A percentile compares a stretch with the other conserved stretches of the same genome.
These are phyloP conservation scores for Tolypocladium album DNA, from an alignment of 2,329 filamentous ascomycete genomes.

Conservation along the genomic window DNA sequence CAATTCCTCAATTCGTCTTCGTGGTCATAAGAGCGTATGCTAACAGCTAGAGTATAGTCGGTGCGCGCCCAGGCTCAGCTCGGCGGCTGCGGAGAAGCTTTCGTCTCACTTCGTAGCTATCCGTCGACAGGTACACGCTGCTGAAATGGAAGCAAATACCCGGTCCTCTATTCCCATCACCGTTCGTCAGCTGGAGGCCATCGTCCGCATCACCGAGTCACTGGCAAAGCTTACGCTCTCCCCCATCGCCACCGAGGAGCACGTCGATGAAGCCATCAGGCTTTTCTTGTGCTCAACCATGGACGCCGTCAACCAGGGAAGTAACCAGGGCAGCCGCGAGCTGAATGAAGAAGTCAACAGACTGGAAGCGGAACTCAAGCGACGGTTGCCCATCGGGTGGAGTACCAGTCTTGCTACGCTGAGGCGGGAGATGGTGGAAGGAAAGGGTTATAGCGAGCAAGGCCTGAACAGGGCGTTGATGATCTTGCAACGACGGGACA, in stretches of 20 bases:
- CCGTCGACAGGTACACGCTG: slow-evolving; percentile 82
- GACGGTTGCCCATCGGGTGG: slow-evolving; percentile 87
- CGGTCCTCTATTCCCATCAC: slow-evolving; percentile 95
- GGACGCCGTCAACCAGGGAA: slow-evolving; percentile 91
- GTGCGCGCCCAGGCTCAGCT: slow-evolving; percentile 82
- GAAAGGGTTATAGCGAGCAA: slow-evolving; percentile 81
- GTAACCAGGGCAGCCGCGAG: slow-evolving; percentile 73
- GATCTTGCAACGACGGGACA: slow-evolving; percentile 79
- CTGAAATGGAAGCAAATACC: slow-evolving; percentile 80
- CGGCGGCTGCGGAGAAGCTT: slow-evolving; percentile 88
- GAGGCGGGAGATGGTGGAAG: slow-evolving; percentile 82
- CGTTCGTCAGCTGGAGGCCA: slow-evolving; percentile 91
- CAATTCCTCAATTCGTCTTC: not conserved
- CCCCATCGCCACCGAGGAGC: slow-evolving; percentile 75
- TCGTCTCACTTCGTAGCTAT: slow-evolving; percentile 97
- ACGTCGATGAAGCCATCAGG: slow-evolving; percentile 95
- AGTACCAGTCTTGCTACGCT: slow-evolving; percentile 82
- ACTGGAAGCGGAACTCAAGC: slow-evolving; percentile 79
- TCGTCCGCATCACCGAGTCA: slow-evolving; percentile 93
- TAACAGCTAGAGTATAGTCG: slow-evolving; percentile 43
- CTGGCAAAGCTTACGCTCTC: slow-evolving; percentile 84
- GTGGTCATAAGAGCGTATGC: slow-evolving; percentile 3
- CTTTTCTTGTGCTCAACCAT: slow-evolving; percentile 95
- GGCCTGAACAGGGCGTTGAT: slow-evolving; percentile 75
- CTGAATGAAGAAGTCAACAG: slow-evolving; percentile 81